Evolutionary conservation across 2,329 filamentous ascomycete species (phyloP), one percentile per base, ranked within the genome.

Genomic region (Sphaerulina musiva): DNA sequence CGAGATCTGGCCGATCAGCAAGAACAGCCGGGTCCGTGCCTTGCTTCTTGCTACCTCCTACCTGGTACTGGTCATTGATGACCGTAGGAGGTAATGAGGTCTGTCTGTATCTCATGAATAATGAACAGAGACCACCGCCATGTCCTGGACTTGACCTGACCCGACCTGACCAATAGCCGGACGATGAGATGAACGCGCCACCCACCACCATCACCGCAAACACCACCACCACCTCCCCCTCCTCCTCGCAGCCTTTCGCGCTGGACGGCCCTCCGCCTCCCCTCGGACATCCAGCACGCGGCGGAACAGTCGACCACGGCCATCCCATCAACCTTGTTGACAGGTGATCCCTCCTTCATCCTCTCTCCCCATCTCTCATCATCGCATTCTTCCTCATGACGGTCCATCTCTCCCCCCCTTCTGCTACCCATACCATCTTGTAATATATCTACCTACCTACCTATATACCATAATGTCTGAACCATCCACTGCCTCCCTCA

Each of bases 381-480:
- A 29, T 17, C 42, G 9, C 42, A 29, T 29, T 26, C 11, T 44
- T 39, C 14, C 4, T 34, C 45, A n/a, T 38, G 31, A 20, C 14
- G 20, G 34, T 47, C 45, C 2, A 23, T 40, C 20, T 17, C 39
- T 38, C 3, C 26, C 26, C 6, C 26, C 26, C 26, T 26, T 6
- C 3, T 26, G 26, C 26, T 29, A 29, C 26, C 26, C 26, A 29
- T 7, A 5, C 4, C 26, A 29, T 6, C 26, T 29, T 29, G 26
- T 29, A 29, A 12, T 39, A 53, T 53, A 17, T 17, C 17, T 50
- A 56, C 38, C 45, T 44, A 20, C 20, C 20, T 44, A 40, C 40
- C 20, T 43, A 32, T 48, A 11, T 32, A 38, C 6, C 52, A 56
- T 48, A 59, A 66, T 66, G 60, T 66, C 66, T 55, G 56, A 63